phyloP scores from a whole-genome alignment of 1,284 basidiomycete species.

The Pseudozyma thailandica region DNA sequence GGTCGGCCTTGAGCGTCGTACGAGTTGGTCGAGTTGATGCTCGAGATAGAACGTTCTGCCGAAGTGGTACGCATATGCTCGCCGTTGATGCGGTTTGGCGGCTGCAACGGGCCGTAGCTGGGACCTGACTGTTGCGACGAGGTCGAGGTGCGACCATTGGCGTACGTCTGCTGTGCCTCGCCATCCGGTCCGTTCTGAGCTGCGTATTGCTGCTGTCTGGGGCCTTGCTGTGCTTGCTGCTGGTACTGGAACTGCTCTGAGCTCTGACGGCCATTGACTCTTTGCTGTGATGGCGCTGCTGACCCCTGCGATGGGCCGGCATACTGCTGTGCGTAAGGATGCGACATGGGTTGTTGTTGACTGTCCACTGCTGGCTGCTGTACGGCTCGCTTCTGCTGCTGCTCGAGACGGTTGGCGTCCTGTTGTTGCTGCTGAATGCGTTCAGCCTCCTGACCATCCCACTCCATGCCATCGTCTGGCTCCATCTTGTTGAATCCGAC shows the following conservation, averaged over 20 bases:
- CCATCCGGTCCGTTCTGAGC: slow-evolving; percentile 8
- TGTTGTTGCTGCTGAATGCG: slow-evolving; percentile 63
- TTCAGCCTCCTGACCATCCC: slow-evolving; percentile 70
- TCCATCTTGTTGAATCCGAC: slow-evolving; percentile 68
- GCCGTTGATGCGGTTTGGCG: slow-evolving; percentile 12
- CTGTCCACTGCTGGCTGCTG: slow-evolving; percentile 35
- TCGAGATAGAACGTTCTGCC: slow-evolving; percentile 49
- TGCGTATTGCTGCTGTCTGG: slow-evolving; percentile 50
- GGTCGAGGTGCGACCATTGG: slow-evolving; percentile 26
- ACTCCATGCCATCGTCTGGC: slow-evolving; percentile 71
- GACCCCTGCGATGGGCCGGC: slow-evolving; percentile 18
- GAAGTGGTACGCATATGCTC: slow-evolving; percentile 44
- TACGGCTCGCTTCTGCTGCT: slow-evolving; percentile 21
- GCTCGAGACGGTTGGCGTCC: slow-evolving; percentile 19
- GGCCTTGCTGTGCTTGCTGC: slow-evolving; percentile 63
- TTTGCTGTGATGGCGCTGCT: slow-evolving; percentile 10
- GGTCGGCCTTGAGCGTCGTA: slow-evolving; percentile 26
- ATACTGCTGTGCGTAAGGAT: slow-evolving; percentile 29
- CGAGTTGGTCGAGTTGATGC: slow-evolving; percentile 32
- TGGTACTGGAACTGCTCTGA: slow-evolving; percentile 28
- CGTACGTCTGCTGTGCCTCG: slow-evolving; percentile 13
- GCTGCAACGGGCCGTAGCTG: slow-evolving; percentile 21
- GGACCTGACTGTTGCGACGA: slow-evolving; percentile 27
- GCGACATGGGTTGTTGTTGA: slow-evolving; percentile 20
- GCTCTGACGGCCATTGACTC: slow-evolving; percentile 2